A percentile compares a stretch with the other conserved stretches of the same genome.
phyloP scores from a whole-genome alignment of 257 asterid species.

The Jasminum sambac region DNA sequence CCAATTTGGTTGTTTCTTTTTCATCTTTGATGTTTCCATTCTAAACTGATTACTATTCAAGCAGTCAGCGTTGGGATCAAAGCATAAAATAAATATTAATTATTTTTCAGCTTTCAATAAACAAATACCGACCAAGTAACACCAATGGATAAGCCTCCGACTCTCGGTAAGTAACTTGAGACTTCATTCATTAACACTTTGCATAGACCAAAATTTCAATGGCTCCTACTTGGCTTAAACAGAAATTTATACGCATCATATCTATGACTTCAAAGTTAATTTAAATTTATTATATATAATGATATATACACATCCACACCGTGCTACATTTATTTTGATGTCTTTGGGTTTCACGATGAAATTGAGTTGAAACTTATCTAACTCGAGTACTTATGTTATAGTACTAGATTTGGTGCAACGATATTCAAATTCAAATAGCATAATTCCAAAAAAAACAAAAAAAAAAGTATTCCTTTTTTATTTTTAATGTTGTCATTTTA shows the following conservation, averaged over 20 bases:
- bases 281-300: too few species aligned
- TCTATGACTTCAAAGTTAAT: too few species aligned
- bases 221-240: background rate
- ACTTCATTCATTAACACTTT: background rate
- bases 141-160: background rate
- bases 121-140: background rate
- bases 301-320: too few species aligned
- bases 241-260: background rate
- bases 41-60: background rate
- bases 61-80: background rate
- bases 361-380: too few species aligned
- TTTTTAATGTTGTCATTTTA: too few species aligned
- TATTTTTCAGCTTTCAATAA: background rate
- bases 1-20: background rate
- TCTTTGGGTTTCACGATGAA: too few species aligned
- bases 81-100: background rate
- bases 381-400: too few species aligned
- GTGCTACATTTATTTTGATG: too few species aligned
- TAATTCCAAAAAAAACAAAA: too few species aligned
- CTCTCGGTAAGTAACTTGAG: background rate
- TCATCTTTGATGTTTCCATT: background rate
- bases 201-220: conserved; percentile 15
- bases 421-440: too few species aligned
- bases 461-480: too few species aligned
- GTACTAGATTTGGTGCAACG: too few species aligned